phyloP scores from a whole-genome alignment of 352 stramenopile genomes.

The Phytopythium mirpurense region DNA sequence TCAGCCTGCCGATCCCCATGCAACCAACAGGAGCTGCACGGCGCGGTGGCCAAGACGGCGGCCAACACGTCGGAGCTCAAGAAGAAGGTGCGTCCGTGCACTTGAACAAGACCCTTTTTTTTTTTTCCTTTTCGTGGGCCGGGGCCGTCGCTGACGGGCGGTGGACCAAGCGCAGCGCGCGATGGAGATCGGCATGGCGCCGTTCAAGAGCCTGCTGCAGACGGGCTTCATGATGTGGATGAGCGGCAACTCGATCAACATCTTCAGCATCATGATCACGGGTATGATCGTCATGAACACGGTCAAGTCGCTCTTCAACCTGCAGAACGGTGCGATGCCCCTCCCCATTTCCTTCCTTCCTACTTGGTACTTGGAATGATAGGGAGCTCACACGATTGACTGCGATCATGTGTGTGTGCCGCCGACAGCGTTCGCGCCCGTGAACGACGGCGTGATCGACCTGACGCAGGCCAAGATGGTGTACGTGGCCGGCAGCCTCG shows the following conservation, averaged over 20 bases:
- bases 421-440: conserved; percentile 59
- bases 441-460: conserved; percentile 74
- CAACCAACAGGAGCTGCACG: conserved; percentile 33
- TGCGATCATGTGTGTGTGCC: background rate
- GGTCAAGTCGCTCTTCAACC: conserved; percentile 86
- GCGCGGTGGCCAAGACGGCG: conserved; percentile 53
- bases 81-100: conserved; percentile 59
- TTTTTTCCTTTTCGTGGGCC: too few species aligned
- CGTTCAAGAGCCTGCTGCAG: conserved; percentile 91
- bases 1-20: too few species aligned
- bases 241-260: conserved; percentile 92
- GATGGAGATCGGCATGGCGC: conserved; percentile 88
- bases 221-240: conserved; percentile 97
- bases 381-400: background rate
- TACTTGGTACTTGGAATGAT: too few species aligned
- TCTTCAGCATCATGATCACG: conserved; percentile 95
- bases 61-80: conserved; percentile 80
- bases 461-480: conserved; percentile 87
- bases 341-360: background rate
- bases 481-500: conserved; percentile 85
- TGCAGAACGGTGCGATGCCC: conserved; percentile 45
- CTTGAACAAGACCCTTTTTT: too few species aligned
- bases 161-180: conserved; percentile 43
- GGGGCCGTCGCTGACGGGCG: conserved; percentile 3
- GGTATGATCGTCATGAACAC: conserved; percentile 92